These are phyloP conservation scores for Neodidymelliopsis sp. DNA, from an alignment of 2,329 filamentous ascomycete genomes.

Conservation along the genomic window DNA sequence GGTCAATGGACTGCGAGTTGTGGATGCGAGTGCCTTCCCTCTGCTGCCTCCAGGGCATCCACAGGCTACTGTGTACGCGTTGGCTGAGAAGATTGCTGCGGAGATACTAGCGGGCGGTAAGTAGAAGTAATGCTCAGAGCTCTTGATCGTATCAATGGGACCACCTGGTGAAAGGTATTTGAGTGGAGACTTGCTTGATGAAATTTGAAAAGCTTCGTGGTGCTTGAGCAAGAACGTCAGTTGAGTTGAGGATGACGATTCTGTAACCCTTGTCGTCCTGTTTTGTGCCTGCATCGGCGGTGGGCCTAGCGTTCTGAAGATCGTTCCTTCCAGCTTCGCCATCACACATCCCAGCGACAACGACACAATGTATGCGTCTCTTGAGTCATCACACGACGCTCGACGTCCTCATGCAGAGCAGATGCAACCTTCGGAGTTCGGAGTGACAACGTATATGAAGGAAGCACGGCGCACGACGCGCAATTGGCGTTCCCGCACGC, in stretches of 20 bases:
- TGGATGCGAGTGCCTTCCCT: slow-evolving; percentile 44
- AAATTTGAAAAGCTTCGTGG: too few species aligned
- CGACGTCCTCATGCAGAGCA: neutral
- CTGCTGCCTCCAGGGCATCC: slow-evolving; percentile 50
- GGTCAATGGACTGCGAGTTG: slow-evolving; percentile 41
- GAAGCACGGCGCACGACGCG: neutral
- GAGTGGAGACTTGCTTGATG: too few species aligned
- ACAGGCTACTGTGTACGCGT: slow-evolving; percentile 32
- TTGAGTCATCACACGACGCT: neutral
- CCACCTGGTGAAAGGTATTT: too few species aligned
- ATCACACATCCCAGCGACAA: neutral
- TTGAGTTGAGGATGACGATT: slow-evolving; percentile 13
- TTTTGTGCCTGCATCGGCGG: slow-evolving; percentile 8
- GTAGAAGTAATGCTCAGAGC: too few species aligned
- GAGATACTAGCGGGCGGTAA: too few species aligned
- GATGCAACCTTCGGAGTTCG: slow-evolving; percentile 8
- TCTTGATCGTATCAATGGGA: too few species aligned
- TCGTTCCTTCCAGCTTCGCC: neutral
- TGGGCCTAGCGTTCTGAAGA: neutral
- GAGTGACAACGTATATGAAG: neutral
- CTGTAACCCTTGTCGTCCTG: slow-evolving; percentile 1
- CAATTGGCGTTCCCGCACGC: slow-evolving; percentile 18
- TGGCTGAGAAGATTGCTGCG: slow-evolving; percentile 43
- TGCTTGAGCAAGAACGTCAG: too few species aligned
- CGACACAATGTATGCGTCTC: too few species aligned